Evolutionary conservation across 192 early-diverging fungal species (phyloP), one percentile per base, ranked within the genome.

Genomic region (Allomyces javanicus): DNA sequence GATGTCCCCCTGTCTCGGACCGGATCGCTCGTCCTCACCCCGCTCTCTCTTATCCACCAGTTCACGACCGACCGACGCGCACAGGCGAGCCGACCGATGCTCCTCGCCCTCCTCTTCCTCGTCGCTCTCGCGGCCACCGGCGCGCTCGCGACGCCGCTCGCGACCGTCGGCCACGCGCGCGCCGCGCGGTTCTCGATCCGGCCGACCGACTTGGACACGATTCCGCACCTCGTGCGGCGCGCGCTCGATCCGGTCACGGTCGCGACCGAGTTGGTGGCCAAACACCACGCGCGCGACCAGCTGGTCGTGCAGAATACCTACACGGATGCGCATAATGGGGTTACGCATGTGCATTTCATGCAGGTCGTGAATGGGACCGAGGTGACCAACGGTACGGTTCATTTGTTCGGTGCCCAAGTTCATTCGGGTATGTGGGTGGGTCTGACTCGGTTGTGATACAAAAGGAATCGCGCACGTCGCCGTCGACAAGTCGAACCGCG

Each of bases 281-380:
- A 58, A 12, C 12, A 58, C 50, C 21, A 58, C 50, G 6, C 12
- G 50, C 17, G 50, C 7, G 50, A 58, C 50, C 17, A n/a, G 50
- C 43, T 27, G 9, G 43, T 71, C 44, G 73, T 79, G 61, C 71
- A 74, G 23, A 70, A 69, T 65, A 25, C 65, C 7, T 70, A 74
- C 67, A 63, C 62, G 21, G 70, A 71, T 4, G 45, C 72, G 10
- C 76, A 79, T 68, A 70, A 67, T 44, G 72, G 73, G 67, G 66
- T 79, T 55, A 73, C 74, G 61, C 80, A 82, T 72, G 75, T 82
- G 33, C 72, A 79, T 68, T 64, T 80, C n/a, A 71, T 75, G 45
- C 80, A 82, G 64, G 44, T 66, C 10, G 7, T 68, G 63, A 61
- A 74, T 50, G 78, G 73, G 10, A 19, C 75, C 10, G 72, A 74